Evolutionary conservation across 179 eudicot species (phyloP).

Genomic region (Dionaea muscipula): DNA sequence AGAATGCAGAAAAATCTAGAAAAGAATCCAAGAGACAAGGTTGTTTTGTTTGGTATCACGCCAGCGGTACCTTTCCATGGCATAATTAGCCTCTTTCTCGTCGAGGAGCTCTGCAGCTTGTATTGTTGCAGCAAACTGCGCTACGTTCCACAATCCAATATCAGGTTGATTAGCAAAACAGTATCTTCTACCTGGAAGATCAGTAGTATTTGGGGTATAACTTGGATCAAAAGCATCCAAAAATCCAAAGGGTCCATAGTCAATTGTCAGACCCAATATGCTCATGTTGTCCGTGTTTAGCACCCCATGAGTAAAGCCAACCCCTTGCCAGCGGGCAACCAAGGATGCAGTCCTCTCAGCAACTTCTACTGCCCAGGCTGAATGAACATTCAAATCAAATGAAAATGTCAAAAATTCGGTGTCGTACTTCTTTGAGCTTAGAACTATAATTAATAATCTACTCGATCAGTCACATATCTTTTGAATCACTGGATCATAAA

Average conservation of each 20-base stretch:
- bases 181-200: constrained; percentile 98
- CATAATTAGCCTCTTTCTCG: constrained; percentile 81
- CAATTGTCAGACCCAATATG: constrained; percentile 89
- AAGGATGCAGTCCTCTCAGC: constrained; percentile 97
- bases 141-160: constrained; percentile 94
- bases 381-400: constrained; percentile 17
- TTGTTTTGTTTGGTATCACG: neutral
- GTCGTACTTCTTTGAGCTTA: no score
- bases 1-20: neutral
- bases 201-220: constrained; percentile 95
- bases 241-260: constrained; percentile 97
- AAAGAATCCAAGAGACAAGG: neutral
- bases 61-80: constrained; percentile 69
- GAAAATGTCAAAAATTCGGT: constrained; percentile 9
- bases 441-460: no score
- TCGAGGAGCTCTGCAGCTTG: constrained; percentile 66
- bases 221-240: constrained; percentile 99
- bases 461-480: no score
- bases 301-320: constrained; percentile 99
- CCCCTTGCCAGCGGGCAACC: constrained; percentile 97
- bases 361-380: constrained; percentile 99
- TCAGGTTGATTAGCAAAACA: constrained; percentile 99
- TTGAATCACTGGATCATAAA: no score
- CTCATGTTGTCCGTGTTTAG: constrained; percentile 99
- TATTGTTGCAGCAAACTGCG: constrained; percentile 75